Evolutionary conservation across 495 filamentous ascomycete species (phyloP).

Genomic region (Diplogelasinospora grovesii): DNA sequence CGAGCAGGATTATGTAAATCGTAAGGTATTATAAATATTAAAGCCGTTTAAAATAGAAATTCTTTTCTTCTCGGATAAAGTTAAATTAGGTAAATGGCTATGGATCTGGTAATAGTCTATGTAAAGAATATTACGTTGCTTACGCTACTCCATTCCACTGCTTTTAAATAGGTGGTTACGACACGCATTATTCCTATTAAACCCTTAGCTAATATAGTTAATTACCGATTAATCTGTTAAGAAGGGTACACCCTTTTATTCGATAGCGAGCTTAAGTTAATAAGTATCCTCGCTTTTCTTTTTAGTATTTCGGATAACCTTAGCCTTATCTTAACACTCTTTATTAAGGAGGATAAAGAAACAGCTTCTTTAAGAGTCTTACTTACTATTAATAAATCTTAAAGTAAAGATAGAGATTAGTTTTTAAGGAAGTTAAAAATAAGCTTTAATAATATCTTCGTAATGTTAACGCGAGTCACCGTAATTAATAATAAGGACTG

Average conservation of each 20-base stretch:
- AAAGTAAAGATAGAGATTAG: neutral
- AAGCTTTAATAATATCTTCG: constrained; percentile 27
- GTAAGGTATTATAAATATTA: too few relatives aligned
- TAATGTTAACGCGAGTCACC: too few relatives aligned
- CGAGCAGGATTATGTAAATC: too few relatives aligned
- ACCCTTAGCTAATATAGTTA: neutral
- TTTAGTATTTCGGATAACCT: constrained; percentile 24
- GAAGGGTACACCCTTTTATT: constrained; percentile 25
- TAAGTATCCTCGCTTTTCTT: constrained; percentile 34
- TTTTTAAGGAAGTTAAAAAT: constrained; percentile 20
- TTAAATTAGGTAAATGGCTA: too few relatives aligned
- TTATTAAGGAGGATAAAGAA: constrained; percentile 37
- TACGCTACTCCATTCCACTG: constrained; percentile 9
- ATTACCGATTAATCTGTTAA: too few relatives aligned
- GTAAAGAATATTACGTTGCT: constrained; percentile 22
- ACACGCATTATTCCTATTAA: neutral
- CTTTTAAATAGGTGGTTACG: constrained; percentile 6
- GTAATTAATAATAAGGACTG: too few relatives aligned
- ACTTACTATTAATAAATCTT: constrained; percentile 33
- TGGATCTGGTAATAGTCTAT: neutral
- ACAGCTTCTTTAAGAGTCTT: constrained; percentile 32
- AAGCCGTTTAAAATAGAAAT: too few relatives aligned
- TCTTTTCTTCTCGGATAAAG: too few relatives aligned
- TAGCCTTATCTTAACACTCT: constrained; percentile 30
- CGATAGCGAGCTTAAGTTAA: constrained; percentile 23